Conservation (phyloP, 2,329 filamentous ascomycete genomes). For the Ilyonectria destructans region DNA sequence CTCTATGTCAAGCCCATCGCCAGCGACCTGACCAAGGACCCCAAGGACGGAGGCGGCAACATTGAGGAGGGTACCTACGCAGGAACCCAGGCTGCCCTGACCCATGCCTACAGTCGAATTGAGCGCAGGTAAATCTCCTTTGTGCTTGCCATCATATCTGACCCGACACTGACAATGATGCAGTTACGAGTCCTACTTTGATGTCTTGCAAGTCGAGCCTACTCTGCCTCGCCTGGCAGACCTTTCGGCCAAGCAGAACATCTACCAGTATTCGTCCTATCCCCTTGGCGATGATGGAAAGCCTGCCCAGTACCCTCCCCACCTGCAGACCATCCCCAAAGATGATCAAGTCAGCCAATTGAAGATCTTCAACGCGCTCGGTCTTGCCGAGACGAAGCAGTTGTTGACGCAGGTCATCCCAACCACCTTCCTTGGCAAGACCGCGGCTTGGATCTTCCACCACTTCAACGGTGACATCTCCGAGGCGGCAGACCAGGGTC, state of each 20-base stretch:
- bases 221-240: conserved; percentile 52
- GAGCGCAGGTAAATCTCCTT: conserved; percentile 51
- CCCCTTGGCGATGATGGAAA: conserved; percentile 49
- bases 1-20: conserved; percentile 49
- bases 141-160: neutral
- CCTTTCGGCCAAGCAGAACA: conserved; percentile 50
- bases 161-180: neutral
- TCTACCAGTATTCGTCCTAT: conserved; percentile 50
- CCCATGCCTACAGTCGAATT: conserved; percentile 54
- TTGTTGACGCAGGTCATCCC: conserved; percentile 54
- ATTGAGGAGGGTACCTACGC: conserved; percentile 53
- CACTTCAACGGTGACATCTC: conserved; percentile 46
- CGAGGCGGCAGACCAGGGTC: conserved; percentile 49
- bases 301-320: conserved; percentile 50
- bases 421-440: conserved; percentile 51
- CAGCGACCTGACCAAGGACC: conserved; percentile 39
- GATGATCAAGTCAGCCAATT: conserved; percentile 46
- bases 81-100: conserved; percentile 55
- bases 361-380: conserved; percentile 53
- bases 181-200: conserved; percentile 55
- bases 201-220: conserved; percentile 54
- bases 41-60: conserved; percentile 49
- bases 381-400: conserved; percentile 50
- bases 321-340: conserved; percentile 50
- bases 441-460: conserved; percentile 51